phyloP scores from a whole-genome alignment of 257 asterid species.

The Ilex aquifolium region DNA sequence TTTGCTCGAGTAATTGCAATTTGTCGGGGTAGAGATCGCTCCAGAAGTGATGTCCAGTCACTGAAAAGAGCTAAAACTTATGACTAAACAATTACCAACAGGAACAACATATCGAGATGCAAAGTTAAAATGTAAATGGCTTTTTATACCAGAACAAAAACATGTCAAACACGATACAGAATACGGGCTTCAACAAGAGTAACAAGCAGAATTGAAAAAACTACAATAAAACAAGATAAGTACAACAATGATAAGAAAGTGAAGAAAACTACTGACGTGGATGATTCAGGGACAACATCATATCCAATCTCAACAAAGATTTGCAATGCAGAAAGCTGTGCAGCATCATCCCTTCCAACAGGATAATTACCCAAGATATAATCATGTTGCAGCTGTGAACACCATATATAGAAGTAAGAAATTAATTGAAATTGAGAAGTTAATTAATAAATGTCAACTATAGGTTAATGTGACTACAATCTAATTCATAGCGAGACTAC shows the following conservation, averaged over 20 bases:
- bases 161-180: neutral
- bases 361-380: conserved; percentile 92
- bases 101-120: neutral
- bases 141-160: neutral
- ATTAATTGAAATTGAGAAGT: neutral
- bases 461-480: neutral
- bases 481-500: conserved; percentile 7
- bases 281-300: conserved; percentile 71
- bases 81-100: neutral
- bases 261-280: conserved; percentile 64
- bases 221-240: neutral
- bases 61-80: conserved; percentile 20
- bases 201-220: neutral
- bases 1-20: conserved; percentile 89
- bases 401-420: conserved; percentile 15
- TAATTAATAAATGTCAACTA: no score
- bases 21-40: conserved; percentile 84
- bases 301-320: conserved; percentile 87
- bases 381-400: conserved; percentile 89
- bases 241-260: neutral
- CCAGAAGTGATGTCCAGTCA: conserved; percentile 93
- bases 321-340: conserved; percentile 93
- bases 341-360: conserved; percentile 98
- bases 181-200: no score
- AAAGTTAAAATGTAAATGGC: neutral